A percentile compares a stretch with the other conserved stretches of the same genome.
phyloP scores from a whole-genome alignment of 1,139 yeast species.

The Blastobotrys aristatus region DNA sequence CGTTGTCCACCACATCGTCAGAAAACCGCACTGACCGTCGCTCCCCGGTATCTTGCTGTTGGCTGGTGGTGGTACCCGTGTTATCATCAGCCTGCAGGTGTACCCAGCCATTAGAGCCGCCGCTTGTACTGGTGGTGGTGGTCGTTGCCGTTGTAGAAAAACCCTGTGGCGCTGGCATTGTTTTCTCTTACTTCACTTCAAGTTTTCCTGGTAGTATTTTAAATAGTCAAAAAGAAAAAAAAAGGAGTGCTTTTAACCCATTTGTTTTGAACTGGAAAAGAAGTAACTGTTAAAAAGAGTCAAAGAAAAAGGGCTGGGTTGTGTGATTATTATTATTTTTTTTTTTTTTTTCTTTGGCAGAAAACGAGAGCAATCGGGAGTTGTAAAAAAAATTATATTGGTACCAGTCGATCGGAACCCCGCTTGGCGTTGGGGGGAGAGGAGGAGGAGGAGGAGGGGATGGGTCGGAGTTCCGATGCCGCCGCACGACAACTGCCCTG shows the following conservation, averaged over 20 bases:
- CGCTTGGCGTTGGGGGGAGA: no score
- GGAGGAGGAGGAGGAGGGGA: no score
- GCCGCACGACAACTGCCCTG: no score
- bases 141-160: background rate
- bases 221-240: background rate
- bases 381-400: no score
- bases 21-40: conserved; percentile 68
- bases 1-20: conserved; percentile 84
- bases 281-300: background rate
- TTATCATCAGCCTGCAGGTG: background rate
- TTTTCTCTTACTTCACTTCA: no score
- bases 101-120: background rate
- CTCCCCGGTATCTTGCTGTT: background rate
- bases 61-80: background rate
- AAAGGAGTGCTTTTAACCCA: background rate
- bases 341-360: no score
- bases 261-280: background rate
- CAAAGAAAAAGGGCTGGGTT: background rate
- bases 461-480: background rate
- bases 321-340: background rate
- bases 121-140: background rate
- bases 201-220: background rate
- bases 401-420: no score
- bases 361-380: no score
- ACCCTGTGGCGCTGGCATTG: background rate